These are phyloP conservation scores for Moesziomyces antarcticus DNA, from an alignment of 1,284 basidiomycete species.

Conservation along the genomic window DNA sequence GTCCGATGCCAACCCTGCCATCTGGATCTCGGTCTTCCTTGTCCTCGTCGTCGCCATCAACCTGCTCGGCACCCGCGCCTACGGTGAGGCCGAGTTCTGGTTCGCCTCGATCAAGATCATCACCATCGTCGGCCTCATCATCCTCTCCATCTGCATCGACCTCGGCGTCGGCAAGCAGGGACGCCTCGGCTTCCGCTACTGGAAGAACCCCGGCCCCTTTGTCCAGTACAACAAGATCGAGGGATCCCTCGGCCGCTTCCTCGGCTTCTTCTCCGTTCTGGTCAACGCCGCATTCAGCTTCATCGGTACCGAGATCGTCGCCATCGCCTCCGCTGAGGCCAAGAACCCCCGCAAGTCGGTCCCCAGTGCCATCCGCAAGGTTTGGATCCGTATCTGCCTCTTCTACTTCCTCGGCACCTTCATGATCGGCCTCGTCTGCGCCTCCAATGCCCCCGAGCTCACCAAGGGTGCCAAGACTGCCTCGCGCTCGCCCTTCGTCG, in stretches of 20 bases:
- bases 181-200: constrained; percentile 57
- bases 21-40: constrained; percentile 81
- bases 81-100: constrained; percentile 70
- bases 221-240: constrained; percentile 64
- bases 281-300: constrained; percentile 81
- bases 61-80: constrained; percentile 73
- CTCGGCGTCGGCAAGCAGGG: constrained; percentile 56
- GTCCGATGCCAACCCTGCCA: constrained; percentile 75
- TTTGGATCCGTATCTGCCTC: constrained; percentile 61
- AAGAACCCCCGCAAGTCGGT: constrained; percentile 68
- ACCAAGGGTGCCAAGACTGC: constrained; percentile 48
- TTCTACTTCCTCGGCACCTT: constrained; percentile 70
- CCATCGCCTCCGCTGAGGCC: constrained; percentile 79
- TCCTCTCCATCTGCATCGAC: constrained; percentile 60
- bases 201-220: constrained; percentile 69
- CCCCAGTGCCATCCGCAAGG: constrained; percentile 55
- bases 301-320: constrained; percentile 84
- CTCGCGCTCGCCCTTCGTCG: constrained; percentile 49
- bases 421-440: constrained; percentile 57
- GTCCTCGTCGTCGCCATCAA: constrained; percentile 81
- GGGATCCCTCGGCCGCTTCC: constrained; percentile 71
- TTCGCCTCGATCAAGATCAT: constrained; percentile 66
- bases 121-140: constrained; percentile 63
- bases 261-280: constrained; percentile 67
- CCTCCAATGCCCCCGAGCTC: constrained; percentile 54